These are phyloP conservation scores for Aspergillus clavatus DNA, from an alignment of 2,329 filamentous ascomycete genomes.

Conservation along the genomic window DNA sequence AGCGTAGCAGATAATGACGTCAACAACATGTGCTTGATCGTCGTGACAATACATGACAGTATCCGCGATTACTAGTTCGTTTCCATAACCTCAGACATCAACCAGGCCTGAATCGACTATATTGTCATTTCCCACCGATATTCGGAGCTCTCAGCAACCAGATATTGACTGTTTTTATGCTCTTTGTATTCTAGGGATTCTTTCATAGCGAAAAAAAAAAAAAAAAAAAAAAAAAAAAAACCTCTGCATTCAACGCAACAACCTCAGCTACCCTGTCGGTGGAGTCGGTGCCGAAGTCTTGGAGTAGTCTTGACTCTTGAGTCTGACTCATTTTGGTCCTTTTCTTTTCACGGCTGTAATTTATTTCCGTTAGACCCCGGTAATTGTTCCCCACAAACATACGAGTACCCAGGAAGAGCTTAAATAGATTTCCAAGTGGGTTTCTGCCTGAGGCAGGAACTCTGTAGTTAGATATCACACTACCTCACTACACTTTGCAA, in stretches of 20 bases:
- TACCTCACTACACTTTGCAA: too few species aligned
- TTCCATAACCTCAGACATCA: neutral
- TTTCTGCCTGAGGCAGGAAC: neutral
- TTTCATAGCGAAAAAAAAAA: too few species aligned
- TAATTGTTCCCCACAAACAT: neutral
- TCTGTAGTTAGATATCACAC: too few species aligned
- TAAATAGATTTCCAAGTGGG: neutral
- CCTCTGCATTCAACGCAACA: too few species aligned
- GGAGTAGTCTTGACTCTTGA: too few species aligned
- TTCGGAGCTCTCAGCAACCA: neutral
- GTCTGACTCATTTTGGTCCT: neutral
- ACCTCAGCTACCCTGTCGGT: too few species aligned
- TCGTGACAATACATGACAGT: constrained; percentile 13
- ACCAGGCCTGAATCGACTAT: too few species aligned
- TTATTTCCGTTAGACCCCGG: neutral
- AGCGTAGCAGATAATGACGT: constrained; percentile 11
- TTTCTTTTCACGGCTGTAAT: neutral
- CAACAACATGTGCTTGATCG: constrained; percentile 11
- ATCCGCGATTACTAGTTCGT: constrained; percentile 3
- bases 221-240: too few species aligned
- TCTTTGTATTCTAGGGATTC: neutral
- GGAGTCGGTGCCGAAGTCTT: neutral
- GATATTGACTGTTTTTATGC: neutral
- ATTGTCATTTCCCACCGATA: too few species aligned
- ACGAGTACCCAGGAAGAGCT: neutral